Base-by-base conservation (phyloP, 352 stramenopile genomes). In the Globisporangium iwayamae region DNA sequence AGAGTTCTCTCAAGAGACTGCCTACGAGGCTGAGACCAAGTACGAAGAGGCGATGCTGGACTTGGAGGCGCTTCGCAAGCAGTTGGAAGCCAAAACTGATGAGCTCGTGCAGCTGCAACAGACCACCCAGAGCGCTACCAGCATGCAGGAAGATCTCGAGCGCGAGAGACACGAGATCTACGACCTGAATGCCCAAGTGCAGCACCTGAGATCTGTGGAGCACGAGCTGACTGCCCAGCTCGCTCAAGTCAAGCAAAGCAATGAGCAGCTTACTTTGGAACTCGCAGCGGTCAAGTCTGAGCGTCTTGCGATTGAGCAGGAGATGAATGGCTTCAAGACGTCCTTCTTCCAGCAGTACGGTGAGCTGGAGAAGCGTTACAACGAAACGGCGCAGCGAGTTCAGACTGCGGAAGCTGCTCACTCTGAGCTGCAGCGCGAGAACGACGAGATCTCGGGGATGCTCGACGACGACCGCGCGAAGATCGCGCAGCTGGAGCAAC, bases 1-100 rank as follows among this genome's bases (percentile, higher is more conserved):
- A 45, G 80, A 83, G 39, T 79, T 82, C 56, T 72, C 69, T 13
- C 67, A 89, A 56, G 80, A 91, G 60, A 46, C 62, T 9, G 75
- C 70, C 0, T 79, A 79, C 43, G 83, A 93, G 48, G 61, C 85
- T 3, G 80, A 91, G 66, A 47, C 76, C 9, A 87, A 80, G n/a
- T 66, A 86, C 10, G 80, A 91, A 60, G 72, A 80, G 11, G 76
- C 72, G 8, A 67, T 79, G 59, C 69, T 82, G 20, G 79, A 89
- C 39, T 58, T 85, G 16, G 69, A 74, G 30, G 67, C 72, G 43
- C 47, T 61, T n/a, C 64, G 62, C 28, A 51, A 46, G 16, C 38
- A 76, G 39, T 60, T 87, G 36, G 59, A 66, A 45, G 51, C 60
- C 22, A 70, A 81, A 48, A 67, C 72, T 20, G 55, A 73, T 14